phyloP scores from a whole-genome alignment of 192 early-diverging fungal genomes.

The Piromyces sp. region DNA sequence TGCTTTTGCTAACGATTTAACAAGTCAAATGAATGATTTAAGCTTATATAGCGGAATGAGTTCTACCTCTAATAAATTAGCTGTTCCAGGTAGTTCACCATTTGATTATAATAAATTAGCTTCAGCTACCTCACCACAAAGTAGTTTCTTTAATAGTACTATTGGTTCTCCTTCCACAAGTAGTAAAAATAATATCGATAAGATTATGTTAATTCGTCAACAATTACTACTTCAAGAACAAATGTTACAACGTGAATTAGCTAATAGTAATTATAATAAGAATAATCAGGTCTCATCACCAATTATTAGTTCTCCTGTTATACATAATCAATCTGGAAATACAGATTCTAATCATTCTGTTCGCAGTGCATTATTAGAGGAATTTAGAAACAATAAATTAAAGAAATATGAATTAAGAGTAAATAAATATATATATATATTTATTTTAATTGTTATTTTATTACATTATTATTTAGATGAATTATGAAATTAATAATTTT shows the following conservation, averaged over 20 bases:
- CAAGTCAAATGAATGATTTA: not conserved
- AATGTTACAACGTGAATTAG: conserved; percentile 11
- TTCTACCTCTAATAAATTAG: not conserved
- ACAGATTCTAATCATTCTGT: not conserved
- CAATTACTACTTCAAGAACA: conserved; percentile 10
- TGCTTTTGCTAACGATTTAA: not conserved
- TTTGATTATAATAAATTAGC: not conserved
- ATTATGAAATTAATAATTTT: too few species aligned
- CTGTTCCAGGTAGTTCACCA: not conserved
- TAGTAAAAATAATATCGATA: not conserved
- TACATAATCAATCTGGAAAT: not conserved
- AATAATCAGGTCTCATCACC: not conserved
- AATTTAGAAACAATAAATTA: conserved; percentile 94
- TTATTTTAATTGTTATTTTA: not conserved
- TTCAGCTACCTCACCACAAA: not conserved
- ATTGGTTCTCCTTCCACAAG: not conserved
- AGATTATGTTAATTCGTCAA: not conserved
- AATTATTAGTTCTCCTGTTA: not conserved
- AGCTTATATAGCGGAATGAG: not conserved
- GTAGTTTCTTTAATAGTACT: not conserved
- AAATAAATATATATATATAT: conserved; percentile 5
- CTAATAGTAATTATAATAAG: not conserved
- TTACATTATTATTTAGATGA: too few species aligned
- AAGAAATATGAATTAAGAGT: conserved; percentile 88
- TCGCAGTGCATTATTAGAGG: conserved; percentile 43